Conservation (phyloP, 129 eudicot genomes). For the Flaveria linearis region DNA sequence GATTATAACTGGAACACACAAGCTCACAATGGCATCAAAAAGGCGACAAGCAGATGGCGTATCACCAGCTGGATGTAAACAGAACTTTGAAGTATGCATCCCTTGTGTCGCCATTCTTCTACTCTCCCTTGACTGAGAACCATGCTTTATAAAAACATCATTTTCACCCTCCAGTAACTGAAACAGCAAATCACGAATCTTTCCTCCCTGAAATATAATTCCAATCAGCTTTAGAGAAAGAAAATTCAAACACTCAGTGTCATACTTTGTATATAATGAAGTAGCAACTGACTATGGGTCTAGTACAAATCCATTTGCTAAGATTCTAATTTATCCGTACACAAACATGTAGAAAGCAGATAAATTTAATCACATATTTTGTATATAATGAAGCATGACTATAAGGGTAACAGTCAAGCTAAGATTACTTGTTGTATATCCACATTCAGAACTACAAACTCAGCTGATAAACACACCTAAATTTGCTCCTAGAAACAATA, state of each 20-base stretch:
- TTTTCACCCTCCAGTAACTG: slow-evolving; percentile 81
- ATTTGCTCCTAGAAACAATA: too few species aligned
- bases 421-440: neutral
- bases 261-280: neutral
- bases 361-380: neutral
- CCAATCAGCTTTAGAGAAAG: neutral
- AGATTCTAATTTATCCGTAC: slow-evolving; percentile 1
- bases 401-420: neutral
- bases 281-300: neutral
- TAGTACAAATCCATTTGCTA: neutral
- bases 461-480: neutral
- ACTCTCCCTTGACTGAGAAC: slow-evolving; percentile 94
- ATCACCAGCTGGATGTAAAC: slow-evolving; percentile 99
- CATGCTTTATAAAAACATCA: slow-evolving; percentile 81
- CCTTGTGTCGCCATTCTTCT: slow-evolving; percentile 93
- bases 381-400: neutral
- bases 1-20: slow-evolving; percentile 91
- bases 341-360: neutral
- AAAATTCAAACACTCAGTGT: neutral
- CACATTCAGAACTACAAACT: neutral
- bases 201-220: slow-evolving; percentile 70
- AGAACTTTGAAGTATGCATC: slow-evolving; percentile 91
- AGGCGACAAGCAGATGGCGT: slow-evolving; percentile 98
- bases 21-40: slow-evolving; percentile 97
- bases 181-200: slow-evolving; percentile 83